phyloP scores from a whole-genome alignment of 176 grass and related monocot genomes.

The Aegilops sharonensis region DNA sequence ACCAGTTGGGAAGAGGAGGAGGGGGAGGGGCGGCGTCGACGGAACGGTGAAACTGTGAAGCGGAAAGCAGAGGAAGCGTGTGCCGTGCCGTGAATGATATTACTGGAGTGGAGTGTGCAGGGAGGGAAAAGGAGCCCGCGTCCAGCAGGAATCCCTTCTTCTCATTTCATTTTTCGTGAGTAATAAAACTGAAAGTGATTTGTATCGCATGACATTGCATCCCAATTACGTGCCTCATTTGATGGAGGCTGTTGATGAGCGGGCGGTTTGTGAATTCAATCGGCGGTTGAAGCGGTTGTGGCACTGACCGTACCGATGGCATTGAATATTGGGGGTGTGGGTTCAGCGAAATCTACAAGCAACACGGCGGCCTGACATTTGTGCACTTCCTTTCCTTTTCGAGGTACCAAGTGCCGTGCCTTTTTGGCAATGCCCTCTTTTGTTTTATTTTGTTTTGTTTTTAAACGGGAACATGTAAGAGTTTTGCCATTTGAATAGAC shows the following conservation, averaged over 20 bases:
- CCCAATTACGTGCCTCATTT: background rate
- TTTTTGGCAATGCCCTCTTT: no score
- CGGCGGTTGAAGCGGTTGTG: background rate
- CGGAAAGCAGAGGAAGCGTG: conserved; percentile 27
- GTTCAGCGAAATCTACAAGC: background rate
- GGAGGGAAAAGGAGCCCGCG: background rate
- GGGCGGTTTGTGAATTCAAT: background rate
- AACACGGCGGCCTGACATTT: background rate
- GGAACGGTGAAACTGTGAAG: conserved; percentile 19
- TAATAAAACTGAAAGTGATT: background rate
- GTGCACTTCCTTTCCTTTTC: background rate
- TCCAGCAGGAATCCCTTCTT: background rate
- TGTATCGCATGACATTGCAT: background rate
- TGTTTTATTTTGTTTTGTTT: no score
- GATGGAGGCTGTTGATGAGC: background rate
- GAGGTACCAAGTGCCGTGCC: no score
- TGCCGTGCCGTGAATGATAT: background rate
- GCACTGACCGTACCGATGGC: background rate
- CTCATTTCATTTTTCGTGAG: no score
- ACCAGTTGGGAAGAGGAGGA: background rate
- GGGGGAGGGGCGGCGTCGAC: background rate
- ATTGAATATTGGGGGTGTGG: background rate
- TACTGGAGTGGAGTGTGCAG: background rate
- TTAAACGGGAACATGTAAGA: no score
- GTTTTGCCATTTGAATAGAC: no score